Percentiles rank a stretch among this genome's conserved stretches.
These are phyloP conservation scores for Triglochin maritima DNA, from an alignment of 106 monocot genomes.

Conservation along the genomic window DNA sequence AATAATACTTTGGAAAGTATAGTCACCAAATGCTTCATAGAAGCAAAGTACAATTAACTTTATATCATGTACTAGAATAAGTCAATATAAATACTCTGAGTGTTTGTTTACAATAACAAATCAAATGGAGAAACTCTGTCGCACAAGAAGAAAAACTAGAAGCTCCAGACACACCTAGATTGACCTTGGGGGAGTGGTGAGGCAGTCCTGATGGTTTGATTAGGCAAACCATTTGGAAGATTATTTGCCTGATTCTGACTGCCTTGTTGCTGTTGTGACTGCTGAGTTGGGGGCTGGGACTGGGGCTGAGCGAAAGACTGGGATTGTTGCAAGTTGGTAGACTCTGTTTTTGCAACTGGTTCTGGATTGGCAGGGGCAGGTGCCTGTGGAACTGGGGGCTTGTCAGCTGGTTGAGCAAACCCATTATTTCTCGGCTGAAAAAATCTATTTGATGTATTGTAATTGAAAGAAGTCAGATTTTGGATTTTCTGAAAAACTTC, in stretches of 20 bases:
- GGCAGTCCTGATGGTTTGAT: constrained; percentile 53
- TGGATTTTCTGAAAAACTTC: constrained; percentile 97
- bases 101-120: not conserved
- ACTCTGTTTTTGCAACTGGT: constrained; percentile 25
- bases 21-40: constrained; percentile 2
- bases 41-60: constrained; percentile 36
- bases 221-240: constrained; percentile 48
- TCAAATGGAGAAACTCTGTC: not conserved
- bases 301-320: constrained; percentile 12
- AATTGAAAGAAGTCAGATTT: constrained; percentile 65
- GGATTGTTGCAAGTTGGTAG: constrained; percentile 26
- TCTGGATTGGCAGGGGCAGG: constrained; percentile 28
- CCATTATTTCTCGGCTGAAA: constrained; percentile 53
- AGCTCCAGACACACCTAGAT: constrained; percentile 99
- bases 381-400: constrained; percentile 39
- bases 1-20: too few species aligned
- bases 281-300: constrained; percentile 15
- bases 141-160: constrained; percentile 21
- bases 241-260: constrained; percentile 38
- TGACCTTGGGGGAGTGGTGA: constrained; percentile 92
- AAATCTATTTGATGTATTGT: constrained; percentile 55
- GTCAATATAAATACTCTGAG: not conserved
- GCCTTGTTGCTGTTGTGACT: constrained; percentile 27
- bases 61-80: not conserved
- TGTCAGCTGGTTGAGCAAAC: constrained; percentile 50